Conservation (phyloP, 345 rosid genomes). For the Populus deltoides region DNA sequence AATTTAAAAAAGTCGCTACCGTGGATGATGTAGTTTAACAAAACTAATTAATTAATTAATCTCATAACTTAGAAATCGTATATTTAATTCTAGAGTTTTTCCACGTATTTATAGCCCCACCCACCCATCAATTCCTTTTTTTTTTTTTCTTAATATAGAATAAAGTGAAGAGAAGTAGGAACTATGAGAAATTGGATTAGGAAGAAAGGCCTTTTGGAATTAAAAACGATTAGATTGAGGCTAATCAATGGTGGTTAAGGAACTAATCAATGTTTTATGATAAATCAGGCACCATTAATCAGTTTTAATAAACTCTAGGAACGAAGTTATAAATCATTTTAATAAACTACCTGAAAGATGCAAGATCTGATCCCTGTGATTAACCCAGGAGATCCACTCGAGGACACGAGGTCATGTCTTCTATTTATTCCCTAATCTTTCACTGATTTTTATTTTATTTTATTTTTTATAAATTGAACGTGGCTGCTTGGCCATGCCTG, state of each 20-base stretch:
- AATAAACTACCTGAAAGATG: neutral
- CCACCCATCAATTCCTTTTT: neutral
- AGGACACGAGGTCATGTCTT: neutral
- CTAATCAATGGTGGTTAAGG: neutral
- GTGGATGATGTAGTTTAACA: neutral
- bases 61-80: neutral
- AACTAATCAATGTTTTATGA: no score
- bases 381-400: conserved; percentile 17
- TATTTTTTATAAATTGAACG: neutral
- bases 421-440: neutral
- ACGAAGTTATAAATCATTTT: neutral
- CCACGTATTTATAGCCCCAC: neutral
- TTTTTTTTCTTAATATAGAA: neutral
- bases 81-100: neutral
- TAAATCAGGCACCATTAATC: no score
- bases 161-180: neutral
- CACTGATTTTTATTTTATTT: neutral
- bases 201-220: neutral
- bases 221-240: no score
- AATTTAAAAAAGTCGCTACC: neutral
- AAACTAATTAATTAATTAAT: neutral
- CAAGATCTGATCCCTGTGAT: conserved; percentile 16
- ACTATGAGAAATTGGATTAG: no score
- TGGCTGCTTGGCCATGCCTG: neutral
- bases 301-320: neutral